Percentiles rank a stretch among this genome's conserved stretches.
Evolutionary conservation across 495 filamentous ascomycete genomes (phyloP).

Genomic region (Delitschia confertaspora): DNA sequence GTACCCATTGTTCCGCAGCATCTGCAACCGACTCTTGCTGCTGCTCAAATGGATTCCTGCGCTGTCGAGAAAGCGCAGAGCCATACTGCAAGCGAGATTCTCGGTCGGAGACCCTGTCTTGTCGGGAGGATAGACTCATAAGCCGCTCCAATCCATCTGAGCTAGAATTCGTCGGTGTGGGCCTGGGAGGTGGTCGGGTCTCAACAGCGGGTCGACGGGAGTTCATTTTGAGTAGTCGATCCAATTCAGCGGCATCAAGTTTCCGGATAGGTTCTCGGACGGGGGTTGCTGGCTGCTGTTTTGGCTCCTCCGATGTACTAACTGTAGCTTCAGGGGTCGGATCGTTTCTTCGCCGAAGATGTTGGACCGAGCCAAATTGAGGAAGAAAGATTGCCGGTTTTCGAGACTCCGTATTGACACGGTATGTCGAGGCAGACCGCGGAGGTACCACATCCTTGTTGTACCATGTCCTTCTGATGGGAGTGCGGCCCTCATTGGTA

Average conservation of each 20-base stretch:
- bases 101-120: too few relatives aligned
- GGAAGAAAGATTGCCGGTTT: slow-evolving; percentile 3
- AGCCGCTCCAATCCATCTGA: too few relatives aligned
- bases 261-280: not conserved
- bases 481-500: too few relatives aligned
- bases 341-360: slow-evolving; percentile 12
- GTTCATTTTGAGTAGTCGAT: slow-evolving; percentile 1
- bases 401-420: slow-evolving; percentile 15
- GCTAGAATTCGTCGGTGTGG: too few relatives aligned
- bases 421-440: not conserved
- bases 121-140: too few relatives aligned
- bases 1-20: slow-evolving; percentile 10
- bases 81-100: too few relatives aligned
- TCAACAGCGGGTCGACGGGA: too few relatives aligned
- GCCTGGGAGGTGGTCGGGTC: too few relatives aligned
- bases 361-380: slow-evolving; percentile 1
- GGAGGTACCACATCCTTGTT: too few relatives aligned
- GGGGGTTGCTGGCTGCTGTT: not conserved
- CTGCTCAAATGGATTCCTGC: too few relatives aligned
- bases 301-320: not conserved
- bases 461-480: too few relatives aligned
- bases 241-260: slow-evolving; percentile 10
- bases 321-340: not conserved
- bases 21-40: not conserved
- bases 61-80: too few relatives aligned